These are phyloP conservation scores for Cornus kousa DNA, from an alignment of 148 eudicot genomes.

Conservation along the genomic window DNA sequence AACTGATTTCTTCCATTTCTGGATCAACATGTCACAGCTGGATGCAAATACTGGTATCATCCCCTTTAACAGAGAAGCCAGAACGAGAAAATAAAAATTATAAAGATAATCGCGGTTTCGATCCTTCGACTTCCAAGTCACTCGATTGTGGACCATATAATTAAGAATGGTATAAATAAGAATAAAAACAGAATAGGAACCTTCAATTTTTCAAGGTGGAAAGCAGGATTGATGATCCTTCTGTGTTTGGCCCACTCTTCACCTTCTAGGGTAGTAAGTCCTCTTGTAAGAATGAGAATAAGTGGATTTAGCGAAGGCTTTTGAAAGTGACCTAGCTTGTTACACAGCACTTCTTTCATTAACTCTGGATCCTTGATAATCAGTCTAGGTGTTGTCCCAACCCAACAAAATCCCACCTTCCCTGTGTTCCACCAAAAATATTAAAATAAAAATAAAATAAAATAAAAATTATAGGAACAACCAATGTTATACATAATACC, in stretches of 20 bases:
- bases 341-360: constrained; percentile 42
- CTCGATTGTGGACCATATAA: no score
- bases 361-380: constrained; percentile 36
- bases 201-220: constrained; percentile 40
- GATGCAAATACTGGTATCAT: constrained; percentile 21
- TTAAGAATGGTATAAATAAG: background rate
- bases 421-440: constrained; percentile 21
- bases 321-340: constrained; percentile 39
- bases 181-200: constrained; percentile 7
- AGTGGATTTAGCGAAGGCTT: constrained; percentile 25
- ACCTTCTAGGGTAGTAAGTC: constrained; percentile 36
- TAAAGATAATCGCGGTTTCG: no score
- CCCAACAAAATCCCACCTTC: constrained; percentile 35
- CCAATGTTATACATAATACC: constrained; percentile 21
- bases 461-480: no score
- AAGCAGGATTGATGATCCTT: constrained; percentile 40
- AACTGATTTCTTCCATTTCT: constrained; percentile 29
- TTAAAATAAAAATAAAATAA: no score
- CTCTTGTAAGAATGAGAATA: constrained; percentile 25
- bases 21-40: constrained; percentile 20
- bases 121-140: no score
- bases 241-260: constrained; percentile 40
- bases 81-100: no score
- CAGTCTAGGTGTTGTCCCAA: constrained; percentile 40
- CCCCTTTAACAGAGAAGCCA: constrained; percentile 5